Base-by-base conservation (phyloP, 1,284 basidiomycete species). In the Ceratobasidium sp. region DNA sequence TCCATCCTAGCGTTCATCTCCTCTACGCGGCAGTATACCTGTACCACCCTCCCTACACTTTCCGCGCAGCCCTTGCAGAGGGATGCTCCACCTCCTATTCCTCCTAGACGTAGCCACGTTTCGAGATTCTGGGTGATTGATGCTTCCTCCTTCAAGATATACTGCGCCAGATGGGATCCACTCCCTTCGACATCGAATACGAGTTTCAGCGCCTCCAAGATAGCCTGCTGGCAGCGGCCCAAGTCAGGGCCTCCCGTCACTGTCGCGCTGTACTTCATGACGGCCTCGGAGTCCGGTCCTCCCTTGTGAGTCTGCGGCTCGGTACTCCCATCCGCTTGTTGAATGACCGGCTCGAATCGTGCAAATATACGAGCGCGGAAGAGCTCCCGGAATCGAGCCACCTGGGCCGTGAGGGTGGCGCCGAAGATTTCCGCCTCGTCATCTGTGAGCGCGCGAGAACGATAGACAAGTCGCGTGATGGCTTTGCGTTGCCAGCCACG, bases 1-100 rank as follows among this genome's bases (percentile, higher is more conserved):
- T 62, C 70, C 33, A 74, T 62, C 27, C 44, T 54, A 14, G 7
- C 41, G 35, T 74, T 59, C 70, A 74, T 74, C 70, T 74, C 70
- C 1, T 48, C 59, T 23, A 62, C 27, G 0, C 48, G 57, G 41
- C 70, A 74, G 33, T 74, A 74, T 38, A 74, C 33, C 70, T 44
- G 23, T 1, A 54, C 70, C 44, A 59, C 23, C 70, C 33, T 62
- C 23, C 59, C 70, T 18, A 74, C 46, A 35, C 70, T 74, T 2
- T 59, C 70, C 46, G 30, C 16, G 38, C 70, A 74, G 8, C 70
- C 70, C 8, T 52, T 50, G 27, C 70, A 74, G 23, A 74, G 23
- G 0, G 6, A 3, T 3, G 44, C 23, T 8, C 59, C 57, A 20
- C 60, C 70, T 18, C 48, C 70, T 8, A 33, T 50, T 27, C 16